Percentiles rank a stretch among this genome's conserved stretches.
Evolutionary conservation across 2,329 filamentous ascomycete species (phyloP).

Genomic region (Alternaria sp.): DNA sequence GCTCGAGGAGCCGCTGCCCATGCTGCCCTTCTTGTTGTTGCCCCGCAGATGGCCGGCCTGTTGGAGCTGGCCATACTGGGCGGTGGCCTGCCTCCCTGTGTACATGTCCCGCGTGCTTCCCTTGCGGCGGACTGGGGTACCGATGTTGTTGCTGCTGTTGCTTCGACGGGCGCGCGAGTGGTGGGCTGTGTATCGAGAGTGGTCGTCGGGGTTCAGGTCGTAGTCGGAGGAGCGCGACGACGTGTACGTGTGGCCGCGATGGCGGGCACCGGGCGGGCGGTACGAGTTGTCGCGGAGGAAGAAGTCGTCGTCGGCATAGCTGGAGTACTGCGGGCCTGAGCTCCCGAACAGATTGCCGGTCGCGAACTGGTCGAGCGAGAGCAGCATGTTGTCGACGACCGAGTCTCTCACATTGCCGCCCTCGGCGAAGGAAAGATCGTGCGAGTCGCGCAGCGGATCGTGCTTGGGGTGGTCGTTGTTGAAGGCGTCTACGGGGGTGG

Average conservation of each 20-base stretch:
- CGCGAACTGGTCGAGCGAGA: slow-evolving; percentile 80
- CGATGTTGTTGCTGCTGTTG: slow-evolving; percentile 80
- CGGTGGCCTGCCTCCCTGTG: slow-evolving; percentile 33
- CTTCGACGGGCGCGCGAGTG: slow-evolving; percentile 70
- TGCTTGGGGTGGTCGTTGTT: slow-evolving; percentile 26
- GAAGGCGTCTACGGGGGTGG: slow-evolving; percentile 44
- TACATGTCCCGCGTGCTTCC: slow-evolving; percentile 48
- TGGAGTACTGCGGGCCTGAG: slow-evolving; percentile 43
- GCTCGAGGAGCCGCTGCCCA: slow-evolving; percentile 74
- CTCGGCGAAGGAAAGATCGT: slow-evolving; percentile 84
- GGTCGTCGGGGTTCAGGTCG: slow-evolving; percentile 53
- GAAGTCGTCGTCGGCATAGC: slow-evolving; percentile 49
- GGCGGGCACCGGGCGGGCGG: slow-evolving; percentile 52
- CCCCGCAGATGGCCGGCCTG: slow-evolving; percentile 45
- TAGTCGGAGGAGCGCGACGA: slow-evolving; percentile 68
- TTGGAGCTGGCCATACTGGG: slow-evolving; percentile 38
- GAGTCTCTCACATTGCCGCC: slow-evolving; percentile 78
- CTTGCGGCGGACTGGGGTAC: slow-evolving; percentile 36
- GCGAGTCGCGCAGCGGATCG: slow-evolving; percentile 66
- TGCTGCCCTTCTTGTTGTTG: slow-evolving; percentile 71
- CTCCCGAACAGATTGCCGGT: slow-evolving; percentile 29
- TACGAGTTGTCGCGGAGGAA: slow-evolving; percentile 47
- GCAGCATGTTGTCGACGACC: slow-evolving; percentile 93
- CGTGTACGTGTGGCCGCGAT: slow-evolving; percentile 67
- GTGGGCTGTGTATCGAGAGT: slow-evolving; percentile 54